These are phyloP conservation scores for Raffaelea albimanens DNA, from an alignment of 2,329 filamentous ascomycete genomes.

Conservation along the genomic window DNA sequence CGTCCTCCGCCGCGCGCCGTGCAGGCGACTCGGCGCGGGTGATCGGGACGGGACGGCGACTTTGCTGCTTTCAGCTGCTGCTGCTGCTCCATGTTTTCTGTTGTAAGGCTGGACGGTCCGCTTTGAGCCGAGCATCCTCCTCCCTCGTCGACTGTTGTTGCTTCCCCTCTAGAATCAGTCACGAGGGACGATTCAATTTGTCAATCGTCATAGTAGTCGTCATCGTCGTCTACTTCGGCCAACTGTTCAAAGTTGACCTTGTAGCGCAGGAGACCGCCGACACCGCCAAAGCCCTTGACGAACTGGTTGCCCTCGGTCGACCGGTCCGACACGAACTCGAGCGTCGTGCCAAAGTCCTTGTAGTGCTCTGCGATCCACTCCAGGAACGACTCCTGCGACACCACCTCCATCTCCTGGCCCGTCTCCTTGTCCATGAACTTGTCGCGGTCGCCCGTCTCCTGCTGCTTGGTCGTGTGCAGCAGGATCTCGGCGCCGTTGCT, in stretches of 20 bases:
- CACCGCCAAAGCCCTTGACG: constrained; percentile 98
- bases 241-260: constrained; percentile 99
- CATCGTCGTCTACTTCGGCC: constrained; percentile 81
- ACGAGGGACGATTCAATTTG: constrained; percentile 73
- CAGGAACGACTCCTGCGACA: constrained; percentile 84
- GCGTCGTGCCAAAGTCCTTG: constrained; percentile 89
- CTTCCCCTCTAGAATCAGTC: constrained; percentile 8
- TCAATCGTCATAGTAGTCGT: constrained; percentile 93
- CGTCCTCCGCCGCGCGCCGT: too few relatives aligned
- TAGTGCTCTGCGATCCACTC: constrained; percentile 99
- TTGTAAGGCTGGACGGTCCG: constrained; percentile 20
- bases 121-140: too few relatives aligned
- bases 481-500: constrained; percentile 63
- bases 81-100: constrained; percentile 38
- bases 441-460: constrained; percentile 66
- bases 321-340: constrained; percentile 96
- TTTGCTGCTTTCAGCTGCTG: constrained; percentile 9
- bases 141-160: too few relatives aligned
- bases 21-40: not conserved
- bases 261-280: constrained; percentile 94
- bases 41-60: not conserved
- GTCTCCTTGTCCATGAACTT: constrained; percentile 94
- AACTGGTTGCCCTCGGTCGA: constrained; percentile 99
- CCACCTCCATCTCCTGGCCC: constrained; percentile 93
- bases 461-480: constrained; percentile 79